A percentile compares a stretch with the other conserved stretches of the same genome.
Conservation (phyloP, 441 rosid genomes). For the Biscutella laevigata region DNA sequence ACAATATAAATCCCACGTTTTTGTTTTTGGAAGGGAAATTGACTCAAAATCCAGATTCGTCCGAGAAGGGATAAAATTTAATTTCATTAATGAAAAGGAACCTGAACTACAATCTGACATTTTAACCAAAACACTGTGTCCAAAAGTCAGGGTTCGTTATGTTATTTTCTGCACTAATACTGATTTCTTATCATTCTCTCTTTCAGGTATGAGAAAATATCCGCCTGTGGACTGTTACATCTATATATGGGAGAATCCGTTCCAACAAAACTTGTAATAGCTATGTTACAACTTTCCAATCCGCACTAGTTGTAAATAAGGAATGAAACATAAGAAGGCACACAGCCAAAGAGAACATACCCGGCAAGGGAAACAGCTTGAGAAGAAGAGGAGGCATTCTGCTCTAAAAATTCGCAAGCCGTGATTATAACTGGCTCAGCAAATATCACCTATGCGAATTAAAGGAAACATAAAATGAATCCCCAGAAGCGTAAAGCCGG, state of each 20-base stretch:
- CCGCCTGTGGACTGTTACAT: background rate
- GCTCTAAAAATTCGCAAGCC: constrained; percentile 93
- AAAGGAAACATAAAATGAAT: constrained; percentile 2
- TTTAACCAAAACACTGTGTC: background rate
- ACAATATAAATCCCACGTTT: background rate
- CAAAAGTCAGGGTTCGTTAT: no score
- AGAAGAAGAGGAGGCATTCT: constrained; percentile 68
- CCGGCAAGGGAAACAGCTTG: constrained; percentile 79
- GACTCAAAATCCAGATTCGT: background rate
- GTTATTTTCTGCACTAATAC: background rate
- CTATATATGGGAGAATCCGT: constrained; percentile 1
- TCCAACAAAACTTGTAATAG: background rate
- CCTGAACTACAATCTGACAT: background rate
- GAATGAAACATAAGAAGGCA: background rate
- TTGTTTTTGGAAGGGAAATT: background rate
- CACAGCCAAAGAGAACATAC: constrained; percentile 35
- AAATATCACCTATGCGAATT: constrained; percentile 59
- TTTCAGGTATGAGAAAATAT: background rate
- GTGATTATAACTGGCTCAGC: constrained; percentile 83
- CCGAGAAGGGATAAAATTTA: background rate
- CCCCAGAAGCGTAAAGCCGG: background rate
- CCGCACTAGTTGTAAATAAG: background rate
- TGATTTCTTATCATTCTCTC: background rate
- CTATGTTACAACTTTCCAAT: background rate
- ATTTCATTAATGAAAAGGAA: background rate